Conservation (phyloP, 2,329 filamentous ascomycete genomes). For the Ceratocystis variospora region DNA sequence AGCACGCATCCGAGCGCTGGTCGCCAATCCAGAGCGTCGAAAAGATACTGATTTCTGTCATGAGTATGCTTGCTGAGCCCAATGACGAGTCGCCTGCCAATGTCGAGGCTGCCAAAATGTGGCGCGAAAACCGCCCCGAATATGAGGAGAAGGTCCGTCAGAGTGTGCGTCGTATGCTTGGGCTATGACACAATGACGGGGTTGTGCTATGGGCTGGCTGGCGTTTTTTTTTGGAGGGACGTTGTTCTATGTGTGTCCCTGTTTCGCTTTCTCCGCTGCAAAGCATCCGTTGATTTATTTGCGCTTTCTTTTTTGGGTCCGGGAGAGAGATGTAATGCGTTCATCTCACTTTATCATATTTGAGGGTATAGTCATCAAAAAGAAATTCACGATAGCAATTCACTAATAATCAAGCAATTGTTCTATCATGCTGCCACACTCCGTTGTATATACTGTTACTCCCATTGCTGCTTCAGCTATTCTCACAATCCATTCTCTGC, state of each 20-base stretch:
- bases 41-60: slow-evolving; percentile 91
- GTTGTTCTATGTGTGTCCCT: not conserved
- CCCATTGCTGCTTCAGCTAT: not conserved
- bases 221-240: not conserved
- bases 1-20: slow-evolving; percentile 90
- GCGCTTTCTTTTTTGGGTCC: not conserved
- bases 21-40: slow-evolving; percentile 93
- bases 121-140: slow-evolving; percentile 68
- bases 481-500: slow-evolving; percentile 48
- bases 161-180: slow-evolving; percentile 65
- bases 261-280: not conserved
- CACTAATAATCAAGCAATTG: not conserved
- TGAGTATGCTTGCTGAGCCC: slow-evolving; percentile 95
- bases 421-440: not conserved
- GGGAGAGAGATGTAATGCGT: not conserved
- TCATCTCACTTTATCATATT: not conserved
- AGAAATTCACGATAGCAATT: slow-evolving; percentile 16
- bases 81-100: slow-evolving; percentile 96
- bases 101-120: slow-evolving; percentile 92
- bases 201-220: not conserved
- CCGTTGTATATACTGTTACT: not conserved
- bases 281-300: not conserved
- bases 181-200: slow-evolving; percentile 37
- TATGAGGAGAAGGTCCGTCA: slow-evolving; percentile 79
- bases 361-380: slow-evolving; percentile 3